Evolutionary conservation across 2,329 filamentous ascomycete species (phyloP).

Genomic region (Ascochyta koolunga): DNA sequence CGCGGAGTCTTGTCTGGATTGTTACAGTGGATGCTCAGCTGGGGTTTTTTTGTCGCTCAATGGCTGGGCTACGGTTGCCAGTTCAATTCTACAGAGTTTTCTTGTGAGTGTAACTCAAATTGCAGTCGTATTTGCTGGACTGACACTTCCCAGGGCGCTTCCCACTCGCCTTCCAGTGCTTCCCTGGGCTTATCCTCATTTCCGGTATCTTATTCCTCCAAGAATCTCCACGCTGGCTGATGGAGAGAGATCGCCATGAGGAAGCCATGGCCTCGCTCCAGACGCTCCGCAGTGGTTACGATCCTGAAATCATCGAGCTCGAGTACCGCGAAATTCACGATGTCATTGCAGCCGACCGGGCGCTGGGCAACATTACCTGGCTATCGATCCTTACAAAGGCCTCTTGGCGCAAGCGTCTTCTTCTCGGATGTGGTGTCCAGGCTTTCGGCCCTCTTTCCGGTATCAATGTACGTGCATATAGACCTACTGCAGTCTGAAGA

Average conservation of each 20-base stretch:
- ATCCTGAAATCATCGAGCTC: constrained; percentile 27
- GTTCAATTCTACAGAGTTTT: constrained; percentile 30
- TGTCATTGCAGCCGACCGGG: constrained; percentile 30
- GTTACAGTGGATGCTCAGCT: constrained; percentile 54
- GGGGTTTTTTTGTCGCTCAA: constrained; percentile 48
- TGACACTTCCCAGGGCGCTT: constrained; percentile 38
- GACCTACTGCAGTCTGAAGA: not conserved
- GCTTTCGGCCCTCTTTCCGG: constrained; percentile 57
- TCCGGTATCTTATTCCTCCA: constrained; percentile 59
- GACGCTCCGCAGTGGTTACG: constrained; percentile 26
- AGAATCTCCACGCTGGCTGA: constrained; percentile 67
- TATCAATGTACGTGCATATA: constrained; percentile 48
- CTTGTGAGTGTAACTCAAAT: constrained; percentile 19
- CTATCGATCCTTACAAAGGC: constrained; percentile 52
- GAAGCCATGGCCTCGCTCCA: constrained; percentile 44
- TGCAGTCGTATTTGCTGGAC: constrained; percentile 1
- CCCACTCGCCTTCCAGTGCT: constrained; percentile 51
- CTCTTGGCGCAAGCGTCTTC: constrained; percentile 54
- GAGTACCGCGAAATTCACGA: constrained; percentile 32
- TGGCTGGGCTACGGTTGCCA: constrained; percentile 49
- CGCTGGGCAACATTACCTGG: constrained; percentile 47
- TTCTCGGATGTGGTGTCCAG: constrained; percentile 57
- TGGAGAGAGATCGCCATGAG: constrained; percentile 60
- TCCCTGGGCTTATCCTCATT: constrained; percentile 53
- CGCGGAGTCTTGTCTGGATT: constrained; percentile 64